Percentiles rank a stretch among this genome's conserved stretches.
These are phyloP conservation scores for Centaurea solstitialis DNA, from an alignment of 129 eudicot genomes.

Conservation along the genomic window DNA sequence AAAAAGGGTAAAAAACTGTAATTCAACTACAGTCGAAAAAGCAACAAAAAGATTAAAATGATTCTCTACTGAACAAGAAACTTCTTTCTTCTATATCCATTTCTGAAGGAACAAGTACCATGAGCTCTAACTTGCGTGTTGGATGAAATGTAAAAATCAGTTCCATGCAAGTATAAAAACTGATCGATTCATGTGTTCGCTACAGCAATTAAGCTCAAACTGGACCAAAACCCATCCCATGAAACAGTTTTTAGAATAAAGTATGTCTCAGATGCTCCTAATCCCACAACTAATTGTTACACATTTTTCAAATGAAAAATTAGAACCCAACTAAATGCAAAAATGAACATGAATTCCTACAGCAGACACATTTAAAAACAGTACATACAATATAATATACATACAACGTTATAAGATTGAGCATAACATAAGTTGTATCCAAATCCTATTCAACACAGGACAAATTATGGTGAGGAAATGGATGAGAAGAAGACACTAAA, in stretches of 20 bases:
- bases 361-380: not conserved
- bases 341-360: not conserved
- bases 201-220: not conserved
- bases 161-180: not conserved
- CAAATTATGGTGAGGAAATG: not conserved
- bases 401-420: not conserved
- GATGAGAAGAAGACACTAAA: not conserved
- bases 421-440: not conserved
- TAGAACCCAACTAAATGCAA: not conserved
- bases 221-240: not conserved
- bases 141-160: not conserved
- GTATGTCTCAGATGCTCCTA: not conserved
- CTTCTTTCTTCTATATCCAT: constrained; percentile 1
- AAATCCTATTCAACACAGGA: not conserved
- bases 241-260: not conserved
- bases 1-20: not conserved
- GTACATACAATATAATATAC: not conserved
- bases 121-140: not conserved
- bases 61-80: not conserved
- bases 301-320: not conserved
- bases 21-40: constrained; percentile 11
- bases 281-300: not conserved
- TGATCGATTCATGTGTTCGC: not conserved
- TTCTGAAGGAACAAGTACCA: not conserved
- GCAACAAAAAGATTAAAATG: constrained; percentile 4